These are phyloP conservation scores for Lasiosphaeria miniovina DNA, from an alignment of 495 filamentous ascomycete genomes.

Conservation along the genomic window DNA sequence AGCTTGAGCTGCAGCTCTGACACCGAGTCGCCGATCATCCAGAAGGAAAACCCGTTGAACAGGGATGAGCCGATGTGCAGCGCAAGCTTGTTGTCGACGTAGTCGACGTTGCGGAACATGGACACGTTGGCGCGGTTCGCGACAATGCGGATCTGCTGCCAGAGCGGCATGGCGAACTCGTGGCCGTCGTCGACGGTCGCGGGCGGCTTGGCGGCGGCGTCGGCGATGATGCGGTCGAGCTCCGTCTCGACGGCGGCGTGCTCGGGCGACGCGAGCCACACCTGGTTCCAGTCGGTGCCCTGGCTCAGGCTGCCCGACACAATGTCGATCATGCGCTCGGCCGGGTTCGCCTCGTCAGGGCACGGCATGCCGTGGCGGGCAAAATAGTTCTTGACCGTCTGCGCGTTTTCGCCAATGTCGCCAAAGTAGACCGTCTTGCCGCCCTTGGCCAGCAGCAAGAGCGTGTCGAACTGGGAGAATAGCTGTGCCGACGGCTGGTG, in stretches of 20 bases:
- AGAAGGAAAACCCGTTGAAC: slow-evolving; percentile 79
- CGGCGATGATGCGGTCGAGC: slow-evolving; percentile 55
- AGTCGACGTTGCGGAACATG: slow-evolving; percentile 69
- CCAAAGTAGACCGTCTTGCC: slow-evolving; percentile 71
- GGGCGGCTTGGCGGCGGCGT: slow-evolving; percentile 28
- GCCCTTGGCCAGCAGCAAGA: slow-evolving; percentile 63
- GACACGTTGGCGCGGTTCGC: slow-evolving; percentile 62
- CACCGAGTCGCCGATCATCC: slow-evolving; percentile 57
- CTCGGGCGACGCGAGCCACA: slow-evolving; percentile 71
- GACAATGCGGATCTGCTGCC: slow-evolving; percentile 44
- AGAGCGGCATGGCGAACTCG: slow-evolving; percentile 29
- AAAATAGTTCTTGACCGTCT: slow-evolving; percentile 38
- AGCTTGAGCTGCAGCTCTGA: slow-evolving; percentile 73
- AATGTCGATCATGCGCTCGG: slow-evolving; percentile 86
- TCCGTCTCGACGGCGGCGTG: slow-evolving; percentile 57
- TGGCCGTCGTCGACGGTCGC: slow-evolving; percentile 29
- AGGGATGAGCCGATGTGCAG: slow-evolving; percentile 42
- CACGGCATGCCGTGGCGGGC: slow-evolving; percentile 68
- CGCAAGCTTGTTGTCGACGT: slow-evolving; percentile 61
- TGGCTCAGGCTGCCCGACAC: slow-evolving; percentile 57
- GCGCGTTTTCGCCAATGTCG: slow-evolving; percentile 43
- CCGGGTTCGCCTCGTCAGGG: slow-evolving; percentile 61
- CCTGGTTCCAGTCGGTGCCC: slow-evolving; percentile 72
- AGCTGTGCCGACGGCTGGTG: slow-evolving; percentile 72
- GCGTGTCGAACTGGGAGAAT: slow-evolving; percentile 70